Evolutionary conservation across 2,329 filamentous ascomycete species (phyloP), one percentile per base, ranked within the genome.

Genomic region (Penicillium sp.): DNA sequence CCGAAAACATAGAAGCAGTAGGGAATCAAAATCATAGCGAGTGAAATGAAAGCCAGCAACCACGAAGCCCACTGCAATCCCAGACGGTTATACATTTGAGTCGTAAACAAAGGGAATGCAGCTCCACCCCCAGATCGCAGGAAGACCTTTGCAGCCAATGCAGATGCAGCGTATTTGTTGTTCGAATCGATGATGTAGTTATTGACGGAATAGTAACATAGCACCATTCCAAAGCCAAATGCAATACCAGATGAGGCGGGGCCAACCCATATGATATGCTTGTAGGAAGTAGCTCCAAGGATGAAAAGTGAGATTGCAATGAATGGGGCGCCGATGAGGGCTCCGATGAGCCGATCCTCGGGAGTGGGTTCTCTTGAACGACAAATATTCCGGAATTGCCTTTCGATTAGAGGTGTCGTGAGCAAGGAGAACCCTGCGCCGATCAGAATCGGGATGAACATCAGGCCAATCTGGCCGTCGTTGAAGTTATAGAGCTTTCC

Each of bases 201-300:
- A 72, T 87, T 88, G 63, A 85, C 84, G 6, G 85, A 78, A 74
- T 90, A 90, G 79, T 90, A 90, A 23, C 90, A 79, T 75, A 90
- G 88, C 68, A 90, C 89, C 78, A 90, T 89, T 56, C 87, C 87
- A 64, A 89, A 90, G n/a, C 87, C 87, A 44, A 90, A 84, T 7
- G 83, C 80, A 65, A 86, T 81, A 9, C 87, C 87, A 0, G 81
- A 83, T 10, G 84, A 75, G 18, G 79, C 76, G 0, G 83, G 81
- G 0, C 73, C 78, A 27, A 83, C 77, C 81, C 82, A 84, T 43
- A 73, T 78, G 7, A 80, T 73, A 7, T 73, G 57, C n/a, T 66
- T 65, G 71, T 86, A 90, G 0, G 85, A 88, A 0, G 81, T 81
- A 77, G 82, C 85, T 0, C 81, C 83, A 59, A 85, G 84, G 51